Conservation (phyloP, 495 filamentous ascomycete genomes). For the Penicillium turbatum region DNA sequence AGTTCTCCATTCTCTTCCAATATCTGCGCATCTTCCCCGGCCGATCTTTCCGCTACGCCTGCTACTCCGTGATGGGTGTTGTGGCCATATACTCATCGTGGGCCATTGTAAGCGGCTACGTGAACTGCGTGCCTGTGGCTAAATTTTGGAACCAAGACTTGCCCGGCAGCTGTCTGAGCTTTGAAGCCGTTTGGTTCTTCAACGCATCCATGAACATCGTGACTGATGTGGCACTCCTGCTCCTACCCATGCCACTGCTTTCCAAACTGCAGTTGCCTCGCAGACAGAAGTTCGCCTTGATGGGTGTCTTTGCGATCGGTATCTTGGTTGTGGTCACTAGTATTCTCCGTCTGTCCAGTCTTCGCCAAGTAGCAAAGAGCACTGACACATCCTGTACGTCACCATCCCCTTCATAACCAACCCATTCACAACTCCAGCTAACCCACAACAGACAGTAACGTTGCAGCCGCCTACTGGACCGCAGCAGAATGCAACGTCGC, state of each 20-base stretch:
- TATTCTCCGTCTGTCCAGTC: conserved; percentile 34
- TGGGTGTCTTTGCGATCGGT: conserved; percentile 54
- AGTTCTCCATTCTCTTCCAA: conserved; percentile 47
- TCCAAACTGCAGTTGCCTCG: conserved; percentile 46
- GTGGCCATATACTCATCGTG: conserved; percentile 35
- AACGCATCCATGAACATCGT: conserved; percentile 52
- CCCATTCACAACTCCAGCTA: conserved; percentile 42
- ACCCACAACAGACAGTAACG: conserved; percentile 41
- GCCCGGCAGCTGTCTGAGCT: conserved; percentile 49
- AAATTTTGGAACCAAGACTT: conserved; percentile 50
- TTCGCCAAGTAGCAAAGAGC: conserved; percentile 28
- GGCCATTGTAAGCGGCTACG: conserved; percentile 40
- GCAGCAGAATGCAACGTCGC: conserved; percentile 80
- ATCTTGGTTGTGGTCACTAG: conserved; percentile 42
- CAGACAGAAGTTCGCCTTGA: conserved; percentile 48
- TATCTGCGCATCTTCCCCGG: conserved; percentile 46
- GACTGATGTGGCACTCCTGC: conserved; percentile 53
- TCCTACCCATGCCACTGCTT: conserved; percentile 54
- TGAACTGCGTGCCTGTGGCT: conserved; percentile 53
- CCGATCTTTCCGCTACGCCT: conserved; percentile 30
- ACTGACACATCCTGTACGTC: conserved; percentile 55
- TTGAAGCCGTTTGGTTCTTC: conserved; percentile 44
- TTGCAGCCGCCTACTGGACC: conserved; percentile 63
- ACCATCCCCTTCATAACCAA: conserved; percentile 31
- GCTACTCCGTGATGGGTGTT: conserved; percentile 32